phyloP scores from a whole-genome alignment of 2,329 filamentous ascomycete genomes.

The Pseudopithomyces chartarum region DNA sequence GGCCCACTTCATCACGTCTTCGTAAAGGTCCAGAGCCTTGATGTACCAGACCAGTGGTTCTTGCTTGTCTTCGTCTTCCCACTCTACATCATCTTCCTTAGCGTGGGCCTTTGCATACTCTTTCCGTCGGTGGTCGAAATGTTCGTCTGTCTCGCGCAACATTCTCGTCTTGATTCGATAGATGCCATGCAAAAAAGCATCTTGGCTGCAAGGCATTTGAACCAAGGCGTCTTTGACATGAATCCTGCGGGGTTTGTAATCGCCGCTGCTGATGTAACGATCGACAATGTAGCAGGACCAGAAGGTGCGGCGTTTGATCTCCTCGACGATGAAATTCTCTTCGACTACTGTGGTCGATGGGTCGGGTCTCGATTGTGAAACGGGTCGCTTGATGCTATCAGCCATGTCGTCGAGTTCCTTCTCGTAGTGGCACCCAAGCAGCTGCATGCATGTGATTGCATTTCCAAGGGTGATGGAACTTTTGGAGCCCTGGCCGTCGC shows the following conservation, averaged over 20 bases:
- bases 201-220: slow-evolving; percentile 70
- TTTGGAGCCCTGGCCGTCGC: slow-evolving; percentile 63
- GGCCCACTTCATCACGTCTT: slow-evolving; percentile 62
- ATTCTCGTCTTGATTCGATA: slow-evolving; percentile 56
- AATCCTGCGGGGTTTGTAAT: slow-evolving; percentile 64
- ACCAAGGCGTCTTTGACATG: slow-evolving; percentile 64
- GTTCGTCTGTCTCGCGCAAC: slow-evolving; percentile 3
- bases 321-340: slow-evolving; percentile 61
- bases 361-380: background rate
- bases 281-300: slow-evolving; percentile 78
- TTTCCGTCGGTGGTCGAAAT: background rate
- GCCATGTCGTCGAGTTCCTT: slow-evolving; percentile 26
- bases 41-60: slow-evolving; percentile 57
- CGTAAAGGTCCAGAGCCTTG: slow-evolving; percentile 59
- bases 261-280: slow-evolving; percentile 69
- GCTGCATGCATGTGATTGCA: slow-evolving; percentile 62
- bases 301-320: slow-evolving; percentile 71
- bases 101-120: slow-evolving; percentile 13
- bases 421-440: slow-evolving; percentile 36
- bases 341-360: slow-evolving; percentile 40
- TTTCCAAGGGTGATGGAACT: slow-evolving; percentile 71
- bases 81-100: slow-evolving; percentile 22
- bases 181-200: slow-evolving; percentile 64
- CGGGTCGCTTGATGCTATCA: slow-evolving; percentile 42
- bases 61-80: slow-evolving; percentile 58